Conservation (phyloP, 2,329 filamentous ascomycete genomes). For the Ceratocystis huliohia region DNA sequence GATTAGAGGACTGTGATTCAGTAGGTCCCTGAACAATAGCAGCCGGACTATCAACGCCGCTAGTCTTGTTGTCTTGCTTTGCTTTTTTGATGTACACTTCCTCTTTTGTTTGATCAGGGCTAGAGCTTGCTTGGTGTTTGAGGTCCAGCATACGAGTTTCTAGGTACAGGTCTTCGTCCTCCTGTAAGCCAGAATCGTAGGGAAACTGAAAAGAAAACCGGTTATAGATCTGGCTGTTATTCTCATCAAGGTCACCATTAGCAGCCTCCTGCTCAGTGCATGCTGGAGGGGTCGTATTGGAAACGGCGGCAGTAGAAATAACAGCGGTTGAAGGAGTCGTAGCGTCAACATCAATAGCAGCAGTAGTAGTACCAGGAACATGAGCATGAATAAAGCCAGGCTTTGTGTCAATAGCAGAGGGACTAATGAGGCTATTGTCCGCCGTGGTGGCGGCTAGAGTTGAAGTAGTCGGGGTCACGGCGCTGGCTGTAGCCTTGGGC, state of each 20-base stretch:
- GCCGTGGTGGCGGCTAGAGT: background rate
- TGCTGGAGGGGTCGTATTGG: background rate
- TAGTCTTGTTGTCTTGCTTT: background rate
- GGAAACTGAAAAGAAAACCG: background rate
- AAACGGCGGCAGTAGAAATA: background rate
- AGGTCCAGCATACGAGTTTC: constrained; percentile 1
- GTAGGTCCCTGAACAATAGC: background rate
- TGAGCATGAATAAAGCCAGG: background rate
- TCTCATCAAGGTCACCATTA: background rate
- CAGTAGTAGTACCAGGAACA: background rate
- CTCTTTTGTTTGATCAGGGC: background rate
- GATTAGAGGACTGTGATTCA: background rate
- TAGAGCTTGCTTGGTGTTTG: background rate
- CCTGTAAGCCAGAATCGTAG: background rate
- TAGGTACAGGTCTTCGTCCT: background rate
- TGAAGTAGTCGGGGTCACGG: background rate
- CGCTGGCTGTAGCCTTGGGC: background rate
- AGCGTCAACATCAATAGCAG: background rate
- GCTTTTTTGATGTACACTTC: background rate
- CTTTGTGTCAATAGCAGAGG: background rate
- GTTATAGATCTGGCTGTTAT: background rate
- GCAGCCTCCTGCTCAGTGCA: background rate
- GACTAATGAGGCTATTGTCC: background rate
- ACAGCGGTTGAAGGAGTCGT: background rate
- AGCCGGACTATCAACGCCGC: background rate